Evolutionary conservation across 2,329 filamentous ascomycete species (phyloP).

Genomic region (Didymella segeticola): DNA sequence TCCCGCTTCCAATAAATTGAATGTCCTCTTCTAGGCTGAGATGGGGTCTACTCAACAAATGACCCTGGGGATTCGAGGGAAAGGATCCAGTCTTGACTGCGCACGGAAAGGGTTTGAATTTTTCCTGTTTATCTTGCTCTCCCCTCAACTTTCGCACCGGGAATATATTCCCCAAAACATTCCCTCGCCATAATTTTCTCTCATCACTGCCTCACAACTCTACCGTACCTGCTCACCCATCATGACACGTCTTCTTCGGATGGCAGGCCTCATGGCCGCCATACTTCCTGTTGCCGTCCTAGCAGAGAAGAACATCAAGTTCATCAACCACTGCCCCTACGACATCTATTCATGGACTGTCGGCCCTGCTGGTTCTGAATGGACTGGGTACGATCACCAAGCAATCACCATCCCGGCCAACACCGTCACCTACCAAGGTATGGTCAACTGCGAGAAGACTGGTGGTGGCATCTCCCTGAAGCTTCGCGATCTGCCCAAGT

Average conservation of each 20-base stretch:
- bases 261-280: background rate
- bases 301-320: constrained; percentile 25
- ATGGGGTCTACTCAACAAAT: background rate
- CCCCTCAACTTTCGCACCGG: background rate
- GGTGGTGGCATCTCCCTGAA: constrained; percentile 29
- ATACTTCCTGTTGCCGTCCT: background rate
- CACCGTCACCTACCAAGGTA: constrained; percentile 11
- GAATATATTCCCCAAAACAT: background rate
- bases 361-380: constrained; percentile 3
- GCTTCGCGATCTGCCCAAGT: constrained; percentile 29
- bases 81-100: no score
- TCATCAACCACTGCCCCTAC: constrained; percentile 35
- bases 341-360: constrained; percentile 31
- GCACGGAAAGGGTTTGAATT: background rate
- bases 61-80: background rate
- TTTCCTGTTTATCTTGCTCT: background rate
- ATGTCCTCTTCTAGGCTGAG: no score
- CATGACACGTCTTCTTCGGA: background rate
- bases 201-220: background rate
- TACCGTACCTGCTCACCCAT: background rate
- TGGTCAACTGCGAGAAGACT: constrained; percentile 16
- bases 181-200: background rate
- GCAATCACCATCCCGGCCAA: constrained; percentile 17
- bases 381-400: constrained; percentile 13
- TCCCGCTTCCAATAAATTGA: no score